Evolutionary conservation across 345 rosid species (phyloP).

Genomic region (Ricinus communis): DNA sequence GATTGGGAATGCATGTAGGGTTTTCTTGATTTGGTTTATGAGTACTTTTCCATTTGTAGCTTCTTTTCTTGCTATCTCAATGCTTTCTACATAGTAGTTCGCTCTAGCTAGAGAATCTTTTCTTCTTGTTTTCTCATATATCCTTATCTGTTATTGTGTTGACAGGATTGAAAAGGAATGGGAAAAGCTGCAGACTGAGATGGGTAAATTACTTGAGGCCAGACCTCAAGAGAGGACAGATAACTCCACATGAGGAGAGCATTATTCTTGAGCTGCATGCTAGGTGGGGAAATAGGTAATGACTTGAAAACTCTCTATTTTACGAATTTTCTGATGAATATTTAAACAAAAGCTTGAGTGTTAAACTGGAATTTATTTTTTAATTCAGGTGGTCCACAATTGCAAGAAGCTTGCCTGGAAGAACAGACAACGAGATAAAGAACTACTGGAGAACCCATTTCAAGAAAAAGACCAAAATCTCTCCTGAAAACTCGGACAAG

Average conservation of each 20-base stretch:
- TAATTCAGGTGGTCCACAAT: conserved; percentile 81
- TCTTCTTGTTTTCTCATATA: too few relatives aligned
- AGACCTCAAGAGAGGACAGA: conserved; percentile 88
- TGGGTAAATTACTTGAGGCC: conserved; percentile 97
- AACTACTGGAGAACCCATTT: conserved; percentile 96
- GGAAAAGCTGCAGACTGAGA: conserved; percentile 89
- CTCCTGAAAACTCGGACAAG: conserved; percentile 47
- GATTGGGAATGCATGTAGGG: too few relatives aligned
- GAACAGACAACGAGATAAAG: conserved; percentile 91
- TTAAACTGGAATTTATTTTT: neutral
- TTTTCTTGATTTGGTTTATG: neutral
- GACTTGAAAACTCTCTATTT: neutral
- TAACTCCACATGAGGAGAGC: conserved; percentile 86
- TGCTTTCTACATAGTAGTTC: too few relatives aligned
- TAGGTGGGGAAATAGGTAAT: conserved; percentile 88
- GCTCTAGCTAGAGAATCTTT: too few relatives aligned
- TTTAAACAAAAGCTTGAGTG: neutral
- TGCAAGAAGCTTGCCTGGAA: conserved; percentile 88
- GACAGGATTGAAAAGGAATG: conserved; percentile 80
- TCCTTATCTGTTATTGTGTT: neutral
- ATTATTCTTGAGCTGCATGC: conserved; percentile 86
- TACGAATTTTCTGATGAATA: neutral
- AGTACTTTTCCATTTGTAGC: too few relatives aligned
- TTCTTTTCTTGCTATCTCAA: too few relatives aligned
- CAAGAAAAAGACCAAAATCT: conserved; percentile 67